A percentile compares a stretch with the other conserved stretches of the same genome.
phyloP scores from a whole-genome alignment of 495 filamentous ascomycete genomes.

The Penicillium chermesinum region DNA sequence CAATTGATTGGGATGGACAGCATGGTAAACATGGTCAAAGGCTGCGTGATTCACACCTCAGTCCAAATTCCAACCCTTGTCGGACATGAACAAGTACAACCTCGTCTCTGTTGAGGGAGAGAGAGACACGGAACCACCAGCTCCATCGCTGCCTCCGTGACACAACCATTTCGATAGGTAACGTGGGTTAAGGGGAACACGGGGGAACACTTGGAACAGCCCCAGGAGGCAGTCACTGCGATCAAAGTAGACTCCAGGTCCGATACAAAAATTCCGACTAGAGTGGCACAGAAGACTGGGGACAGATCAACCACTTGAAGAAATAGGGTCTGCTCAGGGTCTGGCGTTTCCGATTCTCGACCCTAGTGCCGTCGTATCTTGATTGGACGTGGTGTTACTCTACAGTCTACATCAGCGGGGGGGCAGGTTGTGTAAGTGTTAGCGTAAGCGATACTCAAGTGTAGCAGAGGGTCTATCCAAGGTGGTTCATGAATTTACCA shows the following conservation, averaged over 20 bases:
- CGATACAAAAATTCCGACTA: not conserved
- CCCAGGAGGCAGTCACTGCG: too few relatives aligned
- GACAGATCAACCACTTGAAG: too few relatives aligned
- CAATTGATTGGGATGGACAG: too few relatives aligned
- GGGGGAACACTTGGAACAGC: not conserved
- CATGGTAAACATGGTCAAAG: too few relatives aligned
- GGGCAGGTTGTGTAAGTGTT: constrained; percentile 8
- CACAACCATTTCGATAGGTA: not conserved
- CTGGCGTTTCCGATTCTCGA: not conserved
- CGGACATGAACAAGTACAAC: constrained; percentile 9
- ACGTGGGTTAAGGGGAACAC: not conserved
- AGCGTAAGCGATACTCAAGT: not conserved
- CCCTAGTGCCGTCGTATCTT: not conserved
- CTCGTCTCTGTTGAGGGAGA: not conserved
- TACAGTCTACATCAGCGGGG: not conserved
- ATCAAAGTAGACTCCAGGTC: too few relatives aligned
- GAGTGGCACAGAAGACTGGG: not conserved
- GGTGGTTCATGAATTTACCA: too few relatives aligned
- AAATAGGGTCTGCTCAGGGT: too few relatives aligned
- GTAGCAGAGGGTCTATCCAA: too few relatives aligned
- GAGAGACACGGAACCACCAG: not conserved
- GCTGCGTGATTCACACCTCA: constrained; percentile 1
- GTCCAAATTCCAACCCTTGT: constrained; percentile 14
- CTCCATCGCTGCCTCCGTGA: not conserved
- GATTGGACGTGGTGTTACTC: constrained; percentile 11